phyloP scores from a whole-genome alignment of 73 alveolate genomes.

The Tetrahymena malaccensis region DNA sequence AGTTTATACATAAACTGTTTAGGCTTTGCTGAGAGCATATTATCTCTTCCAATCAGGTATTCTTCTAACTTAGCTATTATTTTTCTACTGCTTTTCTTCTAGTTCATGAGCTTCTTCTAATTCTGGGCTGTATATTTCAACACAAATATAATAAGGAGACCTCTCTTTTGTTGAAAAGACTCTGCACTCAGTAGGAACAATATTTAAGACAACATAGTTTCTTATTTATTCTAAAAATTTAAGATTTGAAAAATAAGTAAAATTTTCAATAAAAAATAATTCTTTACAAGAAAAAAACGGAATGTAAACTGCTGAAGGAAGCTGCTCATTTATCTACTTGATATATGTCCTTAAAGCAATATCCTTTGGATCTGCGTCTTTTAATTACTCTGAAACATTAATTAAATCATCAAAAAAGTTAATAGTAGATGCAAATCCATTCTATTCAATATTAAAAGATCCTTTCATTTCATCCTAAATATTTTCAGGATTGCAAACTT shows the following conservation, averaged over 20 bases:
- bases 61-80: background rate
- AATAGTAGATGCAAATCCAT: slow-evolving; percentile 30
- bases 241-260: slow-evolving; percentile 2
- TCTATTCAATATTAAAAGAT: background rate
- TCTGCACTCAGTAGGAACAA: slow-evolving; percentile 49
- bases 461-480: background rate
- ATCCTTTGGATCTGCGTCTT: slow-evolving; percentile 22
- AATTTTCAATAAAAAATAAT: slow-evolving; percentile 63
- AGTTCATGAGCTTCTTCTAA: slow-evolving; percentile 33
- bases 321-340: slow-evolving; percentile 31
- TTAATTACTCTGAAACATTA: background rate
- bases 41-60: background rate
- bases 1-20: background rate
- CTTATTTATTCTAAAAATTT: slow-evolving; percentile 7
- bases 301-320: slow-evolving; percentile 68
- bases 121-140: slow-evolving; percentile 52
- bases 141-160: slow-evolving; percentile 55
- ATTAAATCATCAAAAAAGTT: slow-evolving; percentile 34
- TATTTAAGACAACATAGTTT: slow-evolving; percentile 43
- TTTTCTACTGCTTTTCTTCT: background rate
- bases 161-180: slow-evolving; percentile 51
- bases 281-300: slow-evolving; percentile 49
- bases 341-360: slow-evolving; percentile 38
- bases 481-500: background rate
- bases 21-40: background rate